Percentiles rank a stretch among this genome's conserved stretches.
These are phyloP conservation scores for Silene coronaria DNA, from an alignment of 179 eudicot genomes.

Conservation along the genomic window DNA sequence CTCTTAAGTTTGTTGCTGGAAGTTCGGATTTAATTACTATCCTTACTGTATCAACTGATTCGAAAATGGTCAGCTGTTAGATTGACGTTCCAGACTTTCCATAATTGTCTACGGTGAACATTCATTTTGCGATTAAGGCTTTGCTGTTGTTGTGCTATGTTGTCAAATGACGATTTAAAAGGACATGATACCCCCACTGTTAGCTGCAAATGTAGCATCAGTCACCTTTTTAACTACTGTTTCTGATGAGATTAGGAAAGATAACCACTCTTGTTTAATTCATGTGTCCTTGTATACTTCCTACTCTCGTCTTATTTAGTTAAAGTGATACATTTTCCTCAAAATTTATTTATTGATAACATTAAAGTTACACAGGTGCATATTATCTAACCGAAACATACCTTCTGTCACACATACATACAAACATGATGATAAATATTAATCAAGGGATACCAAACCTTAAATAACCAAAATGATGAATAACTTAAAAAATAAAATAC, in stretches of 20 bases:
- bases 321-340: not conserved
- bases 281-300: not conserved
- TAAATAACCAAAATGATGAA: not conserved
- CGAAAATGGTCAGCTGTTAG: too few species aligned
- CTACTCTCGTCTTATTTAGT: too few species aligned
- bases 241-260: not conserved
- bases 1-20: not conserved
- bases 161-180: not conserved
- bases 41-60: not conserved
- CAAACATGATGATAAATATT: not conserved
- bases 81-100: not conserved
- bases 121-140: not conserved
- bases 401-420: conserved; percentile 11
- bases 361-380: conserved; percentile 8
- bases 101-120: not conserved
- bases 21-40: not conserved
- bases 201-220: not conserved
- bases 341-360: conserved; percentile 10
- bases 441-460: conserved; percentile 3
- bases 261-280: conserved; percentile 11
- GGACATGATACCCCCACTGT: not conserved
- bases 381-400: not conserved
- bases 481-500: not conserved
- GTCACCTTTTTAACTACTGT: not conserved
- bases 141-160: not conserved